Percentiles rank a stretch among this genome's conserved stretches.
phyloP scores from a whole-genome alignment of 208 protist species.

The Leishmania mexicana region DNA sequence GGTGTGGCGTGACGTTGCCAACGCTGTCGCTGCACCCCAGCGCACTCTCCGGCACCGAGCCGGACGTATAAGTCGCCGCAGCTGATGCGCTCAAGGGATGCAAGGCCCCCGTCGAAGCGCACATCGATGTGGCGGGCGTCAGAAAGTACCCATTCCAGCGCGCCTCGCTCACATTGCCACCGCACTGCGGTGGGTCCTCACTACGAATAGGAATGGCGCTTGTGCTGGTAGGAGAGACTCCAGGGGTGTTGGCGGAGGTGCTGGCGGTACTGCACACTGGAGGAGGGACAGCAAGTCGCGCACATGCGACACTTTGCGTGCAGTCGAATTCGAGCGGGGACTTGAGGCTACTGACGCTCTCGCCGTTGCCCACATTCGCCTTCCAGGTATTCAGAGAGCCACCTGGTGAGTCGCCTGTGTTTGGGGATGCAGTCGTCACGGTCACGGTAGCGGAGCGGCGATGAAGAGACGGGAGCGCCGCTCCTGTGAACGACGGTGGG shows the following conservation, averaged over 20 bases:
- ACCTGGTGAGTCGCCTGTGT: background rate
- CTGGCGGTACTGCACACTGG: background rate
- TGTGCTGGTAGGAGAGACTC: background rate
- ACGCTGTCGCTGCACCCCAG: conserved; percentile 10
- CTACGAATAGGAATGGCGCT: too few relatives aligned
- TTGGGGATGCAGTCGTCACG: conserved; percentile 14
- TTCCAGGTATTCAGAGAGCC: background rate
- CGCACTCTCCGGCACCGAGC: conserved; percentile 4
- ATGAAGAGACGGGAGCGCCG: background rate
- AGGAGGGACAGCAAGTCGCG: background rate
- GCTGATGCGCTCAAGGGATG: background rate
- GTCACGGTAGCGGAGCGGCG: conserved; percentile 3
- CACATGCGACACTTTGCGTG: background rate
- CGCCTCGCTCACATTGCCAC: background rate
- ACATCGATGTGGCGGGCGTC: background rate
- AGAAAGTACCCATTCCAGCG: background rate
- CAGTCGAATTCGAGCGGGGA: background rate
- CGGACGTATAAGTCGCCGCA: background rate
- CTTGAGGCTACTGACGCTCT: background rate
- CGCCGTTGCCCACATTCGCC: background rate
- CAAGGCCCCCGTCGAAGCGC: background rate
- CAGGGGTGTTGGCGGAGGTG: conserved; percentile 6
- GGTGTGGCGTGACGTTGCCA: conserved; percentile 7
- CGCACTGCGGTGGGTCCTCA: conserved; percentile 1
- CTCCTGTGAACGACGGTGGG: background rate